Percentiles rank a stretch among this genome's conserved stretches.
These are phyloP conservation scores for Lodderomyces beijingensis DNA, from an alignment of 1,139 yeast genomes.

Conservation along the genomic window DNA sequence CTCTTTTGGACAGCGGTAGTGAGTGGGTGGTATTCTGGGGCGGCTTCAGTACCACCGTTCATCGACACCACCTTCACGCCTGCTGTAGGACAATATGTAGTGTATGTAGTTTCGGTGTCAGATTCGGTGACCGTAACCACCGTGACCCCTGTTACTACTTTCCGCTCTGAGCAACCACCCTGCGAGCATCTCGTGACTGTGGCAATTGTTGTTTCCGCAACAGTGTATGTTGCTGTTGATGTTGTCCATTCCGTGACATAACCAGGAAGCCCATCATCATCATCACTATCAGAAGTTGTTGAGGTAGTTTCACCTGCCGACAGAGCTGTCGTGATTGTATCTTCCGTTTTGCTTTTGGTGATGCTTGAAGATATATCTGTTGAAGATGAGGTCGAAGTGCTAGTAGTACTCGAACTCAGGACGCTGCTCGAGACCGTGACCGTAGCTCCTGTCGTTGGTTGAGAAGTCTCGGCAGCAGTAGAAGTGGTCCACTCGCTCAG, in stretches of 20 bases:
- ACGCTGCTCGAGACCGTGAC: no score
- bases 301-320: not conserved
- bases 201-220: no score
- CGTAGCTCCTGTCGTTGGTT: no score
- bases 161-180: no score
- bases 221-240: constrained; percentile 21
- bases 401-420: not conserved
- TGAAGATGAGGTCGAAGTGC: constrained; percentile 1
- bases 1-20: no score
- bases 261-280: constrained; percentile 15
- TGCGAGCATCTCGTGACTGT: no score
- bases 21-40: no score
- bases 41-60: no score
- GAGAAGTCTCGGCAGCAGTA: no score
- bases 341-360: constrained; percentile 2
- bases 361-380: not conserved
- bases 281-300: constrained; percentile 3
- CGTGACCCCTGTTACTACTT: constrained; percentile 24
- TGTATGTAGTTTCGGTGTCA: constrained; percentile 18
- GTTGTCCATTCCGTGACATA: constrained; percentile 1
- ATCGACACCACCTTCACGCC: no score
- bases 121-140: constrained; percentile 10
- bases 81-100: constrained; percentile 19
- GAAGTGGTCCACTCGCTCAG: no score
- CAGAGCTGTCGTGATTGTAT: not conserved